phyloP scores from a whole-genome alignment of 2,329 filamentous ascomycete genomes.

The Ophiosphaerella korrae region DNA sequence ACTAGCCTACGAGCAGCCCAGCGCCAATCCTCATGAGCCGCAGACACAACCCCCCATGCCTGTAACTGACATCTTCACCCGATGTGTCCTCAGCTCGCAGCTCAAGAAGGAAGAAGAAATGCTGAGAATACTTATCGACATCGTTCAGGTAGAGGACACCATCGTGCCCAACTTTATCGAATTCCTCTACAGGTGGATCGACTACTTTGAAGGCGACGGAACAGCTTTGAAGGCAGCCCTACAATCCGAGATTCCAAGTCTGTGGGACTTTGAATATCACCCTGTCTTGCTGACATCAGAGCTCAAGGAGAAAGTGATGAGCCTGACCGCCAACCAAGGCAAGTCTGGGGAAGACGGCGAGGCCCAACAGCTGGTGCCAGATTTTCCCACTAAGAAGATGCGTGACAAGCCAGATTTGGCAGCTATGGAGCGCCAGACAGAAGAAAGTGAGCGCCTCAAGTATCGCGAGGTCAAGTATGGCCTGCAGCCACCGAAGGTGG shows the following conservation, averaged over 20 bases:
- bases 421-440: conserved; percentile 25
- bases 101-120: conserved; percentile 36
- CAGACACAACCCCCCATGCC: conserved; percentile 8
- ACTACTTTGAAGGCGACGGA: conserved; percentile 39
- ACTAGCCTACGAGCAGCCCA: conserved; percentile 8
- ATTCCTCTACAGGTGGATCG: conserved; percentile 41
- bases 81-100: conserved; percentile 24
- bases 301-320: conserved; percentile 3
- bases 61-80: conserved; percentile 20
- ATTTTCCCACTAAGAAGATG: conserved; percentile 24
- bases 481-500: conserved; percentile 30
- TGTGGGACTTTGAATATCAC: conserved; percentile 43
- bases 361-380: conserved; percentile 17
- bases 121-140: conserved; percentile 38
- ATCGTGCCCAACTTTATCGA: conserved; percentile 44
- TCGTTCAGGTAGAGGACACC: conserved; percentile 31
- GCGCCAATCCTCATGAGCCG: neutral
- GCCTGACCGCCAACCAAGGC: neutral
- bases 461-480: conserved; percentile 42
- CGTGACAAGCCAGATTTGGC: conserved; percentile 32
- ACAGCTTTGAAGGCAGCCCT: conserved; percentile 40
- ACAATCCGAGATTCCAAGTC: conserved; percentile 38
- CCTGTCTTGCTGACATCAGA: conserved; percentile 26
- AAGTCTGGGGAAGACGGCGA: neutral
- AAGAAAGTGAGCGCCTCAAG: conserved; percentile 37